A percentile compares a stretch with the other conserved stretches of the same genome.
Evolutionary conservation across 2,329 filamentous ascomycete genomes (phyloP).

Genomic region (Microsporum canis): DNA sequence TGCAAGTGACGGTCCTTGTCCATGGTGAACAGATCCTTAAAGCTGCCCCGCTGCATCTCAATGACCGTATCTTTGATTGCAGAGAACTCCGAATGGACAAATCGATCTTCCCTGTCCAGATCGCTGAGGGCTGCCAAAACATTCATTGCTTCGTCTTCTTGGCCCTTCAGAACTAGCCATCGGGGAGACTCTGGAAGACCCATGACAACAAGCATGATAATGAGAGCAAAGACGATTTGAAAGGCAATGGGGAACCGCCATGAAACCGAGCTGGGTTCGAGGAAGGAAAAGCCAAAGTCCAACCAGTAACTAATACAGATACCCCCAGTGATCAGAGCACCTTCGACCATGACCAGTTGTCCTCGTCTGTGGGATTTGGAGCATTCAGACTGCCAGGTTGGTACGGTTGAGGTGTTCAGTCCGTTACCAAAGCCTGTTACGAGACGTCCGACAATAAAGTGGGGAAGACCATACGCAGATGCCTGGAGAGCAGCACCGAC

Average conservation of each 20-base stretch:
- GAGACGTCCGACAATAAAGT: slow-evolving; percentile 42
- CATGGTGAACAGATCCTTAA: slow-evolving; percentile 49
- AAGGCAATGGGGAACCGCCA: slow-evolving; percentile 49
- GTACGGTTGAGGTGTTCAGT: slow-evolving; percentile 43
- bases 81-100: slow-evolving; percentile 38
- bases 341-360: slow-evolving; percentile 44
- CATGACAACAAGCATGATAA: slow-evolving; percentile 40
- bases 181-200: slow-evolving; percentile 47
- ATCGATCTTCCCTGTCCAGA: slow-evolving; percentile 35
- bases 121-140: slow-evolving; percentile 40
- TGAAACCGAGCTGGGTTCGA: slow-evolving; percentile 37
- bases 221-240: slow-evolving; percentile 45
- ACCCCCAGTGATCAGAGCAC: slow-evolving; percentile 41
- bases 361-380: slow-evolving; percentile 42
- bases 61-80: slow-evolving; percentile 45
- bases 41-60: slow-evolving; percentile 42
- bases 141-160: slow-evolving; percentile 40
- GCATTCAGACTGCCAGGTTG: slow-evolving; percentile 43
- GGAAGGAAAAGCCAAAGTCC: slow-evolving; percentile 43
- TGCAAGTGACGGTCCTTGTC: slow-evolving; percentile 46
- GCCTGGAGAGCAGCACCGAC: slow-evolving; percentile 40
- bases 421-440: slow-evolving; percentile 44
- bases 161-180: slow-evolving; percentile 47
- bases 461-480: slow-evolving; percentile 37
- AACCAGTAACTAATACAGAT: slow-evolving; percentile 43